Evolutionary conservation across 345 rosid genomes (phyloP).

Genomic region (Limnanthes douglasii): DNA sequence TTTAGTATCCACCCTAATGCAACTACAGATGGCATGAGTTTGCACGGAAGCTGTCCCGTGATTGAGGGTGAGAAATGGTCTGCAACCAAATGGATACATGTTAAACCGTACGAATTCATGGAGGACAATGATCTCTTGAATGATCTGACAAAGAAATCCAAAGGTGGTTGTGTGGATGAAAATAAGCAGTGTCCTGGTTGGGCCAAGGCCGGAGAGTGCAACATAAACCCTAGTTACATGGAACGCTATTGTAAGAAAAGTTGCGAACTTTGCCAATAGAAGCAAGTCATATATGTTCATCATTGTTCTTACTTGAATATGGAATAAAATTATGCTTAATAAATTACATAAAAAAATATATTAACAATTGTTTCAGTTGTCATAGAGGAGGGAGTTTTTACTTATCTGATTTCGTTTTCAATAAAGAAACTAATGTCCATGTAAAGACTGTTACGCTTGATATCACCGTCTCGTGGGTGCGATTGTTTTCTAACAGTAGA

Average conservation of each 20-base stretch:
- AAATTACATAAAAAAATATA: too few species aligned
- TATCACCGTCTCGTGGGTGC: too few species aligned
- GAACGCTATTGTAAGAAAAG: slow-evolving; percentile 82
- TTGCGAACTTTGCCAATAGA: slow-evolving; percentile 52
- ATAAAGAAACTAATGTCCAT: too few species aligned
- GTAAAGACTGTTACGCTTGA: too few species aligned
- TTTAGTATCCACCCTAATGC: slow-evolving; percentile 80
- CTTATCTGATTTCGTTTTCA: too few species aligned
- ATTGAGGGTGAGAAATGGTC: slow-evolving; percentile 97
- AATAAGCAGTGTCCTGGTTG: slow-evolving; percentile 32
- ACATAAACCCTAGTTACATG: slow-evolving; percentile 63
- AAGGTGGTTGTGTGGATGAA: slow-evolving; percentile 35
- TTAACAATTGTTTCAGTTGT: too few species aligned
- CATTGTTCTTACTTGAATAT: too few species aligned
- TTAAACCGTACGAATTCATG: slow-evolving; percentile 39
- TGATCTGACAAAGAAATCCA: slow-evolving; percentile 5
- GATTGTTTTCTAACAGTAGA: too few species aligned
- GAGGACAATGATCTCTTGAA: too few species aligned
- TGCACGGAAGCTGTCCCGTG: slow-evolving; percentile 94
- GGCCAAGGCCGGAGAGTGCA: slow-evolving; percentile 65
- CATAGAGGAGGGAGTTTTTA: too few species aligned
- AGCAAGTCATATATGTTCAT: too few species aligned
- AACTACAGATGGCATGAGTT: slow-evolving; percentile 42
- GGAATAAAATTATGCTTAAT: too few species aligned
- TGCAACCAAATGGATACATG: slow-evolving; percentile 97